Percentiles rank a stretch among this genome's conserved stretches.
These are phyloP conservation scores for Penicillium paradoxum DNA, from an alignment of 495 filamentous ascomycete genomes.

Conservation along the genomic window DNA sequence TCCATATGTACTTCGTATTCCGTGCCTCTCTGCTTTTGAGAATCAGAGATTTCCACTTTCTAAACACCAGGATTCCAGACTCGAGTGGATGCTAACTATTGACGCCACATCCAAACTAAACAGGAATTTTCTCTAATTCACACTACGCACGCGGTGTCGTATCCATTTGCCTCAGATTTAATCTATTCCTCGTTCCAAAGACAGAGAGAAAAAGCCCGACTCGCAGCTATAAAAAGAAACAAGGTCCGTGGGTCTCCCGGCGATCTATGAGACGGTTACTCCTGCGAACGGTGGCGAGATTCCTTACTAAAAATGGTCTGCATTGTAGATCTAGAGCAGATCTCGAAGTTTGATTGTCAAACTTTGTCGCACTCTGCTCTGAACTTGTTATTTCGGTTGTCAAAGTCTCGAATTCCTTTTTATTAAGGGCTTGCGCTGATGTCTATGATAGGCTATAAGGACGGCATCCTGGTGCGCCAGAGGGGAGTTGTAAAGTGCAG, in stretches of 20 bases:
- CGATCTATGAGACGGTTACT: background rate
- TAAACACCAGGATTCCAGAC: background rate
- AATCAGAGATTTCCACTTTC: background rate
- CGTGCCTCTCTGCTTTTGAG: too few species aligned
- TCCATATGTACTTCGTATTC: too few species aligned
- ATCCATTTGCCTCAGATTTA: background rate
- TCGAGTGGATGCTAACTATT: constrained; percentile 17
- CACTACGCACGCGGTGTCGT: too few species aligned
- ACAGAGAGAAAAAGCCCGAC: too few species aligned
- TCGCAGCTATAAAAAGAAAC: constrained; percentile 7
- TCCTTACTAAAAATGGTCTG: background rate
- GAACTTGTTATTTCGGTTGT: too few species aligned
- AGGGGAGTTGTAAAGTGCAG: background rate
- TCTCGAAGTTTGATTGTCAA: too few species aligned
- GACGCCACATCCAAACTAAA: constrained; percentile 23
- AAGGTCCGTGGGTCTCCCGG: constrained; percentile 1
- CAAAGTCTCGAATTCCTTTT: too few species aligned
- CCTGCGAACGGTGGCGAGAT: background rate
- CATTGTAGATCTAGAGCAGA: background rate
- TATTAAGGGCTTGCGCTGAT: background rate
- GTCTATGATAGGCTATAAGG: too few species aligned
- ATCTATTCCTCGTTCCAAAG: too few species aligned
- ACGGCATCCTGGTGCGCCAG: too few species aligned
- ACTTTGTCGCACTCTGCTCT: too few species aligned
- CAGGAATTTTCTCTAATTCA: constrained; percentile 8